Base-by-base conservation (phyloP, 805 yeast species). In the Nakazawaea laoshanensis region DNA sequence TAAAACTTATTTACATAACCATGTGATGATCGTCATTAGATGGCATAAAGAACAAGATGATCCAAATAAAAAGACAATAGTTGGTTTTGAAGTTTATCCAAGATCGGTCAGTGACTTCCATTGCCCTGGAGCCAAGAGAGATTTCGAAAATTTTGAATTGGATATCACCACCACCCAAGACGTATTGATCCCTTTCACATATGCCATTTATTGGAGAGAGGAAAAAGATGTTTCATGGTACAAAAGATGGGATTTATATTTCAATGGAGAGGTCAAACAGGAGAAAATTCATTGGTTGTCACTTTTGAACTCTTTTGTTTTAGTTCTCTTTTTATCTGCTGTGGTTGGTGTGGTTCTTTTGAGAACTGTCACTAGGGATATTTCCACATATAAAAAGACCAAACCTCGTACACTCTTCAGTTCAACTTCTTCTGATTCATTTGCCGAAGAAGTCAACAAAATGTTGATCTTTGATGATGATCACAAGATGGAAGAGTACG, bases 11-110 rank as follows among this genome's bases (percentile, higher is more conserved):
- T 41, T 86, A 19, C 74, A 87, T 53, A 86, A 84, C 50, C 95
- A 87, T 51, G 75, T 81, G 7, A 80, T 80, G 79, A 47, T 86
- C 35, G 89, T 87, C 10, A 65, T 86, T 27, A 67, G 95, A 46
- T 82, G 74, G 57, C 80, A 84, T 44, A 58, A 59, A 31, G 61
- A 68, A 39, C 53, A 61, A 48, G 57, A 62, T 20, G 53, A 50
- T 31, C 47, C 51, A 7, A 40, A 41, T 12, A 53, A 57, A 31
- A 62, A 67, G 42, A 65, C 83, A 3, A 83, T 86, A 44, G 94
- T 86, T 13, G 96, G 95, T 0, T 82, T 87, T 45, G 96, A 86
- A 56, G 83, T 85, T 10, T 86, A 86, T 49, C 95, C 95, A 8
- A 78, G 74, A 50, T 80, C 92, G 34, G 88, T 82, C 9, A 59